phyloP scores from a whole-genome alignment of 2,329 filamentous ascomycete species.

The Ustulina deusta region DNA sequence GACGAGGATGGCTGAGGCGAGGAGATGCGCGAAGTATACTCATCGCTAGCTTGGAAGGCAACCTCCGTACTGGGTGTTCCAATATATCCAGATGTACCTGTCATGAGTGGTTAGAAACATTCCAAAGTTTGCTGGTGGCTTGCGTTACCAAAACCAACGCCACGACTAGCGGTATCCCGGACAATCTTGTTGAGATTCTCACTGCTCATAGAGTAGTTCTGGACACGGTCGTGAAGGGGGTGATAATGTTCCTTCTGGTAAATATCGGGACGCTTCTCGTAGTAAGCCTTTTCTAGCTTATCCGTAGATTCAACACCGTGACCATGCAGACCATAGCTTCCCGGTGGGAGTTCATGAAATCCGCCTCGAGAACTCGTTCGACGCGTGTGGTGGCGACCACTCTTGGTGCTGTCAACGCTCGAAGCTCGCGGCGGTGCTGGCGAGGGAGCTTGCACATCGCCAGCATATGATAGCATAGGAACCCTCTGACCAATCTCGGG shows the following conservation, averaged over 20 bases:
- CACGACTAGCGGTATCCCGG: constrained; percentile 72
- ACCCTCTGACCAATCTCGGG: constrained; percentile 93
- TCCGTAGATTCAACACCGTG: constrained; percentile 82
- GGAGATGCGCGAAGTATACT: constrained; percentile 81
- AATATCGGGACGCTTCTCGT: constrained; percentile 89
- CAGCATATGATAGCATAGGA: constrained; percentile 91
- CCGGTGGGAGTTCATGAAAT: constrained; percentile 77
- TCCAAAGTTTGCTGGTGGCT: constrained; percentile 47
- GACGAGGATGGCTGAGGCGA: constrained; percentile 70
- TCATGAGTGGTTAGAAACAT: constrained; percentile 50
- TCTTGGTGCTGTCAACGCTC: constrained; percentile 51
- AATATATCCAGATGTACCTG: constrained; percentile 73
- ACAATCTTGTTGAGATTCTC: constrained; percentile 93
- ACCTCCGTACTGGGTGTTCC: constrained; percentile 91
- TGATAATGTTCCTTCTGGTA: constrained; percentile 77
- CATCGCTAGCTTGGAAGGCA: constrained; percentile 87
- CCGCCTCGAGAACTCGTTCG: constrained; percentile 76
- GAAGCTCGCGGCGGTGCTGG: constrained; percentile 72
- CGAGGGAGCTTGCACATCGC: constrained; percentile 95
- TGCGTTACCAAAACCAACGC: constrained; percentile 63
- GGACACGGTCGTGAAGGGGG: constrained; percentile 66
- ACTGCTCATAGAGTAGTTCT: constrained; percentile 87
- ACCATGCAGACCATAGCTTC: constrained; percentile 92
- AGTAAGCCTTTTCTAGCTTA: constrained; percentile 91
- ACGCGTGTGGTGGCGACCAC: constrained; percentile 71